Evolutionary conservation across 2,329 filamentous ascomycete species (phyloP), one percentile per base, ranked within the genome.

Genomic region (Niveomyces coronatus): DNA sequence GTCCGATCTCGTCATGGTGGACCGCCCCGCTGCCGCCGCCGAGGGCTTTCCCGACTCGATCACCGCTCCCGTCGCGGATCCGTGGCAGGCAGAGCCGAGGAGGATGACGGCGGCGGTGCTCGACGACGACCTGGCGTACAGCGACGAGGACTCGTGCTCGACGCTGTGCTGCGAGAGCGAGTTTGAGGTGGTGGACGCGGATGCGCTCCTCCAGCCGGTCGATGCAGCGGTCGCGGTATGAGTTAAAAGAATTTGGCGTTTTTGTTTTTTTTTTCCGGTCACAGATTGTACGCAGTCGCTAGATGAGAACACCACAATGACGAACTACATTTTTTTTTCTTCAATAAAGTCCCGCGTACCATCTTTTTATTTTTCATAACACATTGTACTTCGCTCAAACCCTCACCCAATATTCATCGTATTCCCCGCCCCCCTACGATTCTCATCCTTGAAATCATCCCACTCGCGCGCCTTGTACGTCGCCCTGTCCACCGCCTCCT

Each of bases 371-470:
- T n/a, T n/a, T n/a, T n/a, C n/a, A 38, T 20, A 30, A 24, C 30
- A 31, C 16, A 30, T 24, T 20, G 10, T 15, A 18, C 16, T 3
- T 16, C 26, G 26, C 16, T 11, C 4, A 14, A 13, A 13, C n/a
- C 3, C 14, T 36, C 15, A 73, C 0, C 85, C 85, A 64, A 81
- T 76, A 58, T 93, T 91, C 45, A 91, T 60, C 2, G 85, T 91
- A 55, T 93, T 93, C 4, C 85, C 85, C 24, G 79, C 75, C 0
- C 85, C 85, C 55, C 81, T 85, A 1, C 86, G 84, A 55, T 98
- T 95, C 3, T 81, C 78, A 58, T 98, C 91, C 18, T 74, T 81
- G 55, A 82, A 98, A 54, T 98, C 89, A 61, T 98, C 91, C 91
- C 91, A 98, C 44, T 81, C 80, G 43, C 91, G 71, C 20, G 88